Evolutionary conservation across 169 alveolate genomes (phyloP), one percentile per base, ranked within the genome.

Genomic region (Perkinsus marinus): DNA sequence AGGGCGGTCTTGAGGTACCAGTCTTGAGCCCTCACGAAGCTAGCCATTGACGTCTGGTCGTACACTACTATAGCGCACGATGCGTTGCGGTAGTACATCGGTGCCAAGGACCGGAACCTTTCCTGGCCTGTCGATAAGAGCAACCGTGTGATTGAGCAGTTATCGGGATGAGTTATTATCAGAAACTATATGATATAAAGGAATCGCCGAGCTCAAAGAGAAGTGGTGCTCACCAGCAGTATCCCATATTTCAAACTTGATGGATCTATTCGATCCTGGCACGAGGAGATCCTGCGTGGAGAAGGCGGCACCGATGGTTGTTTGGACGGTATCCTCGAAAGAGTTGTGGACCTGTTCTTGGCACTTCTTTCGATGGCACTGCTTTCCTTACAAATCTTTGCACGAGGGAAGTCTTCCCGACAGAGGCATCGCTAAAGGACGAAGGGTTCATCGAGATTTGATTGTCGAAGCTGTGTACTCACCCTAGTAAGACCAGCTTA

Each of bases 21-120:
- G 22, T 90, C 92, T 69, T 93, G 91, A 0, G 94, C 92, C 0
- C 91, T 92, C 43, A 90, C 95, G 43, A 93, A 92, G 19, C 95
- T 93, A 39, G 90, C 93, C 69, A 68, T 89, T 36, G 91, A 39
- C 47, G 95, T 92, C 38, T 94, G 90, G 93, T 95, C 97, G 93
- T 68, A 94, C 39, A 95, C 95, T 47, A 95, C 92, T 38, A 95
- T 91, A 17, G 95, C 95, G 13, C 95, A 95, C 57, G 94, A 68
- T 6, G 97, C 96, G 17, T 95, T 96, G 93, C 94, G 93, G 92
- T 94, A 95, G 93, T 94, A 95, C 90, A 79, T 92, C 47, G 95
- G 94, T 10, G 96, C 94, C 89, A 95, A 90, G 19, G 94, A 39
- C 68, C 95, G 92, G 43, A 93, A 94, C 94, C 96, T 93, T 90